These are phyloP conservation scores for Stephania cephalantha DNA, from an alignment of 164 flowering plant genomes.

Conservation along the genomic window DNA sequence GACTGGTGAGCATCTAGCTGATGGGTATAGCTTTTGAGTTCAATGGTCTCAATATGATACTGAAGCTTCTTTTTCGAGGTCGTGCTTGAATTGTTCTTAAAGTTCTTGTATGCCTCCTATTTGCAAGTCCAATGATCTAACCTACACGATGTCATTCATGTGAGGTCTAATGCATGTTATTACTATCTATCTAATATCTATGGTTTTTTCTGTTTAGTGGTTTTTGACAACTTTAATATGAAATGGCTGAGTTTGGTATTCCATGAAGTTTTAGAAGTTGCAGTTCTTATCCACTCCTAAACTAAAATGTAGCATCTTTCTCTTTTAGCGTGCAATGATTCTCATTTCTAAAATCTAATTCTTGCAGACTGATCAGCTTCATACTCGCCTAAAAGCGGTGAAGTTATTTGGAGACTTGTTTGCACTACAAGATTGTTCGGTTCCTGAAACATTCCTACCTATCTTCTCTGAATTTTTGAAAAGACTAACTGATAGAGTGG, in stretches of 20 bases:
- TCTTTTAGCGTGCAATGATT: background rate
- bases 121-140: background rate
- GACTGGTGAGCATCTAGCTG: background rate
- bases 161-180: background rate
- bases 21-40: background rate
- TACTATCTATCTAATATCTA: background rate
- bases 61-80: background rate
- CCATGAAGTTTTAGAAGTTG: background rate
- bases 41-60: background rate
- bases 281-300: background rate
- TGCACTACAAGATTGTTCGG: constrained; percentile 51
- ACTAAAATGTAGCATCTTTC: background rate
- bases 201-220: background rate
- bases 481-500: constrained; percentile 84
- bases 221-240: background rate
- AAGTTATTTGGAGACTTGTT: constrained; percentile 74
- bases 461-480: constrained; percentile 80
- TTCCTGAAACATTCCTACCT: constrained; percentile 67
- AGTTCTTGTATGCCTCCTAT: background rate
- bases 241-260: background rate
- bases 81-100: background rate
- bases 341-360: constrained; percentile 8
- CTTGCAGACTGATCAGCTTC: constrained; percentile 71
- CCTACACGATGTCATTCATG: background rate
- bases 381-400: constrained; percentile 74